These are phyloP conservation scores for Trifolium pratense DNA, from an alignment of 306 rosid genomes.

Conservation along the genomic window DNA sequence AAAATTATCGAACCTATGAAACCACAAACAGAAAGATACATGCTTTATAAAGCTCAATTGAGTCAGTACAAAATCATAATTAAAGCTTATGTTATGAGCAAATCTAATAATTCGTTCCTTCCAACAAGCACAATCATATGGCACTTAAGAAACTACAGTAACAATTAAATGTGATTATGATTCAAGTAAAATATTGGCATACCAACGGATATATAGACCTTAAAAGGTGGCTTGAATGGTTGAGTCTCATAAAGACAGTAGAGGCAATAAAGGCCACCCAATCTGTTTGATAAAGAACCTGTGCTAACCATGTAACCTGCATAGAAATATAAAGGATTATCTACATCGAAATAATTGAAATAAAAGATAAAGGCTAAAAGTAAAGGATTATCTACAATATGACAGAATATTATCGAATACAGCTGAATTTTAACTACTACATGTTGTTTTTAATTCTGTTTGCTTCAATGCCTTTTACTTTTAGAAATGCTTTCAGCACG, in stretches of 20 bases:
- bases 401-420: background rate
- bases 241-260: constrained; percentile 89
- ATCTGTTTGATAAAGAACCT: constrained; percentile 57
- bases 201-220: constrained; percentile 81
- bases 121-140: background rate
- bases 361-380: constrained; percentile 3
- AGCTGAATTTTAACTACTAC: constrained; percentile 23
- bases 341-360: background rate
- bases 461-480: constrained; percentile 14
- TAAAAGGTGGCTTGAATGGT: constrained; percentile 77
- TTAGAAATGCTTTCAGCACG: constrained; percentile 17
- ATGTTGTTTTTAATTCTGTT: background rate
- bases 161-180: constrained; percentile 8
- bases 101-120: constrained; percentile 4
- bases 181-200: constrained; percentile 36
- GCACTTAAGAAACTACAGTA: constrained; percentile 11
- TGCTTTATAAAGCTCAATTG: background rate
- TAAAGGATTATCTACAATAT: constrained; percentile 1
- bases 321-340: constrained; percentile 37
- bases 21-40: constrained; percentile 12
- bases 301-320: constrained; percentile 67
- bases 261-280: constrained; percentile 87
- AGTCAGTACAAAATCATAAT: constrained; percentile 8
- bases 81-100: constrained; percentile 10
- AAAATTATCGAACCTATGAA: background rate